Conservation (phyloP, 768 basidiomycete species). For the Tylopilus balloui region DNA sequence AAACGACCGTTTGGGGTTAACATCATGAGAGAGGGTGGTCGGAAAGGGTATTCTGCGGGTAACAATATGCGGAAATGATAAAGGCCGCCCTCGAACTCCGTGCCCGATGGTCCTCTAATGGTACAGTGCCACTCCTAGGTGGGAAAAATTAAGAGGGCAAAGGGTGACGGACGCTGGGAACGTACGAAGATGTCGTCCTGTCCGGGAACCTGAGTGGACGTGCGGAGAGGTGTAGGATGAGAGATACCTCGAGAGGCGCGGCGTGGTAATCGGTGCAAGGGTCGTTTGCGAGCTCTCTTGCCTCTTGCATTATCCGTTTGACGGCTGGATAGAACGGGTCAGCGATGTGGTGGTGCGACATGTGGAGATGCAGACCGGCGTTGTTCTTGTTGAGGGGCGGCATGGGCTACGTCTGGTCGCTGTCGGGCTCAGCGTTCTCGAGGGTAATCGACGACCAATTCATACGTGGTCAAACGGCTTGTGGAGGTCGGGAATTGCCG, state of each 20-base stretch:
- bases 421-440: too few relatives aligned
- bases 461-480: conserved; percentile 6
- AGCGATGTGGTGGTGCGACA: neutral
- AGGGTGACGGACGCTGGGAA: conserved; percentile 1
- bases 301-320: conserved; percentile 97
- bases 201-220: conserved; percentile 9
- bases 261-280: conserved; percentile 85
- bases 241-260: conserved; percentile 65
- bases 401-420: too few relatives aligned
- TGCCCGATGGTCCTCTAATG: conserved; percentile 80
- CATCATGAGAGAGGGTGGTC: conserved; percentile 93
- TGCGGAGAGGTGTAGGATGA: neutral
- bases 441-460: neutral
- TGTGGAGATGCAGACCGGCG: conserved; percentile 50
- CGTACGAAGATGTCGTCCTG: conserved; percentile 89
- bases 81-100: conserved; percentile 92
- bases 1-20: conserved; percentile 97
- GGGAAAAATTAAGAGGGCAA: conserved; percentile 20
- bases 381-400: conserved; percentile 82
- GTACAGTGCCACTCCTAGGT: conserved; percentile 94
- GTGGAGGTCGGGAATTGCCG: conserved; percentile 16
- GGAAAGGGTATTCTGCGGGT: conserved; percentile 94
- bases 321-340: conserved; percentile 52
- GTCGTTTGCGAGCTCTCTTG: conserved; percentile 80
- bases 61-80: conserved; percentile 92